Evolutionary conservation across 2,329 filamentous ascomycete species (phyloP).

Genomic region (Nemania diffusa): DNA sequence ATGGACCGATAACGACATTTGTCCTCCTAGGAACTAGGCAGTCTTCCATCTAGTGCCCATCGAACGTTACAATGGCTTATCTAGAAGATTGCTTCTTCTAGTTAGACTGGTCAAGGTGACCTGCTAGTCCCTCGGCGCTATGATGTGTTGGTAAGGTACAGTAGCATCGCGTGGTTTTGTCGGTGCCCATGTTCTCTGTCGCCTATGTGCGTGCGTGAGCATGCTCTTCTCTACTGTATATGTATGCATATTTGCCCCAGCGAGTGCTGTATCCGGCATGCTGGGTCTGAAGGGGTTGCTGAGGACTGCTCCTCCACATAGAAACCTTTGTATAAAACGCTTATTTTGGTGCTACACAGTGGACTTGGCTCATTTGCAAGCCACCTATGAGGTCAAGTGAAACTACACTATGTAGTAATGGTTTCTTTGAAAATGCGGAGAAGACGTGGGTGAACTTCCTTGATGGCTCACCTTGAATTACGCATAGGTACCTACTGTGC

Average conservation of each 20-base stretch:
- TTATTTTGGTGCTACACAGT: background rate
- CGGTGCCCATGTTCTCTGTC: conserved; percentile 26
- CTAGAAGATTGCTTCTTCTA: conserved; percentile 41
- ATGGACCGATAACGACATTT: conserved; percentile 13
- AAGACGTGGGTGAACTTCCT: conserved; percentile 16
- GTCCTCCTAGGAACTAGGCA: background rate
- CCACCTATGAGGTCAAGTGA: background rate
- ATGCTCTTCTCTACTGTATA: background rate
- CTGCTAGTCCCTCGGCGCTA: conserved; percentile 21
- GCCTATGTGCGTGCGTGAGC: conserved; percentile 1
- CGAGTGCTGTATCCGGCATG: conserved; percentile 1
- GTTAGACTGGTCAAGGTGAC: conserved; percentile 27
- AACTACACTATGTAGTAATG: background rate
- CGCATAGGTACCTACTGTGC: background rate
- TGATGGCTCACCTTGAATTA: conserved; percentile 20
- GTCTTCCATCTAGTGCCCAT: background rate
- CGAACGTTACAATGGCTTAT: conserved; percentile 33
- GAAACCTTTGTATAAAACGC: background rate
- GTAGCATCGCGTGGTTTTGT: conserved; percentile 28
- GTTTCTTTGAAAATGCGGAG: conserved; percentile 23
- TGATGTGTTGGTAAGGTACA: conserved; percentile 7
- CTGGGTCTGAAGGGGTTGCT: background rate
- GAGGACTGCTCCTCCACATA: background rate
- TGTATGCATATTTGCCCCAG: background rate
- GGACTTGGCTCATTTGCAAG: background rate